Percentiles rank a stretch among this genome's conserved stretches.
Conservation (phyloP, 2,329 filamentous ascomycete genomes). For the Curvularia verruculosa region DNA sequence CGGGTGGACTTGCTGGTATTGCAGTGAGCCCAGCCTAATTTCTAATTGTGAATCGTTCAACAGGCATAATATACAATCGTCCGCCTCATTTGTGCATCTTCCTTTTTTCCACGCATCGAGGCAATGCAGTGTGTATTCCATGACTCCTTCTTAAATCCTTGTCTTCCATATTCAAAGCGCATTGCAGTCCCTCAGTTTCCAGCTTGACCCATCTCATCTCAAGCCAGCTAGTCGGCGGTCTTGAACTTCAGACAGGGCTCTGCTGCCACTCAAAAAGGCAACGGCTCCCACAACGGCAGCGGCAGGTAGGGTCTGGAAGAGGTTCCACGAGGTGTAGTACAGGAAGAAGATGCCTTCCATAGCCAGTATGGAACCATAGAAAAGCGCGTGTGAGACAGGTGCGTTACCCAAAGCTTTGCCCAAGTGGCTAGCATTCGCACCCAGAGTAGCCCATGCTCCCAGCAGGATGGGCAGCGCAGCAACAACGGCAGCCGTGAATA, state of each 20-base stretch:
- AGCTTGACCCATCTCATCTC: slow-evolving; percentile 56
- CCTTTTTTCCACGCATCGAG: not conserved
- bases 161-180: not conserved
- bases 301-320: slow-evolving; percentile 86
- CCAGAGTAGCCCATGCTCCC: slow-evolving; percentile 75
- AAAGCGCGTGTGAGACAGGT: slow-evolving; percentile 80
- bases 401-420: slow-evolving; percentile 75
- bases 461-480: slow-evolving; percentile 77
- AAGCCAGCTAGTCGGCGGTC: slow-evolving; percentile 78
- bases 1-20: not conserved
- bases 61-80: not conserved
- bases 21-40: not conserved
- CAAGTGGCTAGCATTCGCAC: slow-evolving; percentile 82
- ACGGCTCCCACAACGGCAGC: slow-evolving; percentile 70
- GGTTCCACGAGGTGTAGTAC: slow-evolving; percentile 90
- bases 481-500: slow-evolving; percentile 76
- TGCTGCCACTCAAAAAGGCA: slow-evolving; percentile 84
- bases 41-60: not conserved
- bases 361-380: slow-evolving; percentile 83
- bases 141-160: not conserved
- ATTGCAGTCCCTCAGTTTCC: not conserved
- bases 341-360: slow-evolving; percentile 94
- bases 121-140: not conserved
- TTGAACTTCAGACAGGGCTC: slow-evolving; percentile 92
- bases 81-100: not conserved